These are phyloP conservation scores for Termitomyces sp. DNA, from an alignment of 768 basidiomycete species.

Conservation along the genomic window DNA sequence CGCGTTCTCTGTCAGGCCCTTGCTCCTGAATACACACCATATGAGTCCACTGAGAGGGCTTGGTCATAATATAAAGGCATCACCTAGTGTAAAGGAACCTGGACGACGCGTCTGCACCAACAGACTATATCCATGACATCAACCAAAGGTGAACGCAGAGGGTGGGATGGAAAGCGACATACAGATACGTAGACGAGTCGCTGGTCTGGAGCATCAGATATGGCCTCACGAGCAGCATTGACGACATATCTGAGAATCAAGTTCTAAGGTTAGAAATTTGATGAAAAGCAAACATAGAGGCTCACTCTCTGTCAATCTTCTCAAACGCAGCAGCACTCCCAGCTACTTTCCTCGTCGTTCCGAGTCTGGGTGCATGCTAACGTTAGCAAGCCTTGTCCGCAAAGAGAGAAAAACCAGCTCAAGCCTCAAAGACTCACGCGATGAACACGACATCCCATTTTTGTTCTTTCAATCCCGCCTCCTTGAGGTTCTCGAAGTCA, in stretches of 20 bases:
- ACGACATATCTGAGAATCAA: constrained; percentile 59
- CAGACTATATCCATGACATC: constrained; percentile 31
- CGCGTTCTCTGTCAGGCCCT: constrained; percentile 71
- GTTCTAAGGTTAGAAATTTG: neutral
- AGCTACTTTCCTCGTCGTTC: constrained; percentile 60
- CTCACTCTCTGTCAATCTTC: constrained; percentile 76
- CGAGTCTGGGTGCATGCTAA: constrained; percentile 40
- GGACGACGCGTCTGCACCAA: constrained; percentile 48
- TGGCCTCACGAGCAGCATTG: constrained; percentile 67
- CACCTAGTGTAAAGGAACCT: constrained; percentile 52
- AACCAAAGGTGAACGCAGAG: neutral
- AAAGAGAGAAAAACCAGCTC: neutral
- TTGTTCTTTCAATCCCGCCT: constrained; percentile 47
- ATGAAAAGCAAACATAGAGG: constrained; percentile 7
- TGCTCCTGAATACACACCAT: constrained; percentile 44
- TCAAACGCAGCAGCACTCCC: constrained; percentile 68
- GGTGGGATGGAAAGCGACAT: constrained; percentile 15
- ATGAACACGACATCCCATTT: constrained; percentile 79
- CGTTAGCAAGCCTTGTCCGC: neutral
- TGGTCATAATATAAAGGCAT: constrained; percentile 2
- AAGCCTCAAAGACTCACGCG: constrained; percentile 39
- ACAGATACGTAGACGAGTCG: constrained; percentile 73
- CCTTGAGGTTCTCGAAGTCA: constrained; percentile 66
- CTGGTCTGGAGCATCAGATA: constrained; percentile 48
- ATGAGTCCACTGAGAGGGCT: neutral